Evolutionary conservation across 1,139 yeast species (phyloP).

Genomic region (Blastobotrys apis): DNA sequence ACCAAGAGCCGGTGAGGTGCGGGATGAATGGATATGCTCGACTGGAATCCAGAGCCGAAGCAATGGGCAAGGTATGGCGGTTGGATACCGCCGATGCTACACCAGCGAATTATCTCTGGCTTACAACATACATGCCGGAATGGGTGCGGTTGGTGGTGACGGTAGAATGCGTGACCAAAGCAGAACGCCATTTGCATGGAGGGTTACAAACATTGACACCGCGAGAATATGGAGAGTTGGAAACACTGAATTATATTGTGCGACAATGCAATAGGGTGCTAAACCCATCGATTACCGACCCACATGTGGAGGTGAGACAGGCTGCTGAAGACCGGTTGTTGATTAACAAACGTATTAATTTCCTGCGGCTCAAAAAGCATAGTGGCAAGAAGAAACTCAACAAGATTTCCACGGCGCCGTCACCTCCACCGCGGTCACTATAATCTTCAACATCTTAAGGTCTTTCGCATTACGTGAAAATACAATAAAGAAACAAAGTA

Average conservation of each 20-base stretch:
- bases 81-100: neutral
- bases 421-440: too few species aligned
- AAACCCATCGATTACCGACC: constrained; percentile 4
- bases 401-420: neutral
- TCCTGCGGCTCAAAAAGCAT: neutral
- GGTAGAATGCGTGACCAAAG: constrained; percentile 5
- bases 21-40: neutral
- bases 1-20: neutral
- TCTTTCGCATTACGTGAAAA: neutral
- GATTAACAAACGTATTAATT: neutral
- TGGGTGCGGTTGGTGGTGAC: constrained; percentile 3
- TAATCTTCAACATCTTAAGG: too few species aligned
- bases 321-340: neutral
- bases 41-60: constrained; percentile 2
- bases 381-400: neutral
- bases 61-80: constrained; percentile 6
- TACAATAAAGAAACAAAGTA: neutral
- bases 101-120: constrained; percentile 2
- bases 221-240: constrained; percentile 8
- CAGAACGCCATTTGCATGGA: constrained; percentile 9
- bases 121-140: neutral
- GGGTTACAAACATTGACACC: constrained; percentile 1
- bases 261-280: constrained; percentile 1
- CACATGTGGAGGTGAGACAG: neutral
- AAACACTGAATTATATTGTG: constrained; percentile 4